A percentile compares a stretch with the other conserved stretches of the same genome.
Conservation (phyloP, 768 basidiomycete species). For the Xerocomellus intermedius region DNA sequence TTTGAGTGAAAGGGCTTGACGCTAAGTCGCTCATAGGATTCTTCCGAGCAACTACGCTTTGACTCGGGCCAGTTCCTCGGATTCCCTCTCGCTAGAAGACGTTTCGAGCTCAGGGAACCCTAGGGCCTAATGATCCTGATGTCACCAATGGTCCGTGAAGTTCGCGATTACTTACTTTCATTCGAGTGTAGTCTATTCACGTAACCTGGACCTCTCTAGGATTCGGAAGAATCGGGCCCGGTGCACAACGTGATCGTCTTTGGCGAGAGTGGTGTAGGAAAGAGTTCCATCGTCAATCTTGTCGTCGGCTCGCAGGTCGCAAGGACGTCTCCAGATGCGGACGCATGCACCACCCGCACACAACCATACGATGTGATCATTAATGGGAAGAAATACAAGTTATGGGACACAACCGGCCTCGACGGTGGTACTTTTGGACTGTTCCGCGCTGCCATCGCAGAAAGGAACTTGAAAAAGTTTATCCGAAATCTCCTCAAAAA, state of each 20-base stretch:
- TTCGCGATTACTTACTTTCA: neutral
- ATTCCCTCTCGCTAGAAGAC: neutral
- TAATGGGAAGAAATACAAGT: slow-evolving; percentile 14
- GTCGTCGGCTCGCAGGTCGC: slow-evolving; percentile 31
- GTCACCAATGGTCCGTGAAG: slow-evolving; percentile 14
- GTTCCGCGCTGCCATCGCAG: slow-evolving; percentile 21
- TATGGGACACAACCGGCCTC: slow-evolving; percentile 38
- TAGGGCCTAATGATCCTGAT: neutral
- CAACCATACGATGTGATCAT: slow-evolving; percentile 26
- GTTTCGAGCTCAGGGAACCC: neutral
- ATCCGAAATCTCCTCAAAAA: slow-evolving; percentile 33
- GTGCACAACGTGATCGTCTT: slow-evolving; percentile 40
- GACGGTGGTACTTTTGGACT: slow-evolving; percentile 31
- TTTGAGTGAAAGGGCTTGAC: neutral
- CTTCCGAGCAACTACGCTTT: neutral
- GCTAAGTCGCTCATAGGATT: neutral
- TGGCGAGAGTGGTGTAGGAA: slow-evolving; percentile 43
- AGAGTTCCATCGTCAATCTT: slow-evolving; percentile 46
- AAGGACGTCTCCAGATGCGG: slow-evolving; percentile 30
- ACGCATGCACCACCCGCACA: slow-evolving; percentile 37
- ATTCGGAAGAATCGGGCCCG: neutral
- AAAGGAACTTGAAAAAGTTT: slow-evolving; percentile 31
- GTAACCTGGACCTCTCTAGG: slow-evolving; percentile 4
- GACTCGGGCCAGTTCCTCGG: neutral
- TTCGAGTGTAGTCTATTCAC: neutral